Base-by-base conservation (phyloP, 1,139 yeast genomes). In the Eremothecium cymbalariae region DNA sequence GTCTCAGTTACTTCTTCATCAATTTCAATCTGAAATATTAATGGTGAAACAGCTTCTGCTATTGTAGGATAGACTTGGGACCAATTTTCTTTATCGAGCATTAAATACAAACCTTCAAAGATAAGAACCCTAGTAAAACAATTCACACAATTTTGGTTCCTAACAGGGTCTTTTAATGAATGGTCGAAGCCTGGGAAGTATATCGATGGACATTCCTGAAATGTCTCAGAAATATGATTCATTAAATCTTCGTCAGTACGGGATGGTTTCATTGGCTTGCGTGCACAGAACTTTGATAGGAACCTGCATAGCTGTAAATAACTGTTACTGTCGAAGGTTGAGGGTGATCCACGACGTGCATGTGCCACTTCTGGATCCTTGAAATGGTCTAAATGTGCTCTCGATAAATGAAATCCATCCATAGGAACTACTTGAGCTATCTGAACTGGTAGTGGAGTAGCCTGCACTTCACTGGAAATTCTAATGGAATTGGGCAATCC, bases 321-420 rank as follows among this genome's bases (percentile, higher is more conserved):
- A 31, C 66, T 66, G 7, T 55, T 49, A 4, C 83, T 70, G 53
- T 88, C 86, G 59, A 86, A 86, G 0, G 96, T 85, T 49, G 70
- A 74, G 1, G 95, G 93, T 0, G 95, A 81, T 0, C 96, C 96
- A 34, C 96, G 68, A 43, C 85, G 63, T 25, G 62, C 56, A 24
- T 74, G 60, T 0, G 94, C 90, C 25, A 61, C 65, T 5, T 53
- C 64, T 0, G 83, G 66, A 45, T 84, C 70, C 3, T 63, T 57
- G 53, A 81, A 67, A 31, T 58, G 43, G 17, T 61, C 64, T 20
- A 88, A 61, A 34, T 72, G 70, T 0, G 56, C 43, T 26, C 90
- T 60, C 8, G 85, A 75, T 20, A 75, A 64, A 55, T 88, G 97
- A 53, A 71, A 88, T 8, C 97, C 97, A 59, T 88, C 96, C 78